These are phyloP conservation scores for Alternaria postmessia DNA, from an alignment of 2,329 filamentous ascomycete genomes.

Conservation along the genomic window DNA sequence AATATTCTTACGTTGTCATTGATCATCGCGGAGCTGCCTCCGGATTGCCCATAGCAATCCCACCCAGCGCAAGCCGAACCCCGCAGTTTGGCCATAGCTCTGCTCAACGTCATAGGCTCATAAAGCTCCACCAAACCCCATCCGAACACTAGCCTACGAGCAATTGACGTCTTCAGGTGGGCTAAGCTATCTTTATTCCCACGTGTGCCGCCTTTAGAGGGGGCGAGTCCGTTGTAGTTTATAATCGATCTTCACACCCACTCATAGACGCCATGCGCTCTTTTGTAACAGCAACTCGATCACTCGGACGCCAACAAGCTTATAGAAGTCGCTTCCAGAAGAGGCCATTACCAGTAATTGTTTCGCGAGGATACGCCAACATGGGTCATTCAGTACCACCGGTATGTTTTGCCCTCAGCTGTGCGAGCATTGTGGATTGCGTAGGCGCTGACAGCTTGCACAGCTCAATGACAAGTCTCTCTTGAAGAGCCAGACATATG, in stretches of 20 bases:
- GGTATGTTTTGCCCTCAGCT: constrained; percentile 31
- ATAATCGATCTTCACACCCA: constrained; percentile 11
- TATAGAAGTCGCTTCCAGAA: constrained; percentile 44
- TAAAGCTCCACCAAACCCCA: constrained; percentile 2
- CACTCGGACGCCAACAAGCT: constrained; percentile 41
- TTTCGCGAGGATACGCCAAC: constrained; percentile 51
- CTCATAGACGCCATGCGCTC: constrained; percentile 40
- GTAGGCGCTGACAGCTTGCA: constrained; percentile 19
- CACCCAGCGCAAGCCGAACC: constrained; percentile 13
- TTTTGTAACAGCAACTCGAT: constrained; percentile 41
- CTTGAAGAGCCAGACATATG: constrained; percentile 83
- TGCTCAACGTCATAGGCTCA: constrained; percentile 18
- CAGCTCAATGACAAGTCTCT: constrained; percentile 64
- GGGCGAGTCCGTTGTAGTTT: constrained; percentile 6
- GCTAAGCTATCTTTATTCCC: constrained; percentile 9
- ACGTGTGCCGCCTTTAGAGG: constrained; percentile 5
- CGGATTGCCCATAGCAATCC: background rate
- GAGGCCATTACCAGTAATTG: constrained; percentile 44
- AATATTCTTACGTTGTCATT: background rate
- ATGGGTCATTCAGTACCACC: constrained; percentile 55
- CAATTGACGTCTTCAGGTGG: constrained; percentile 11
- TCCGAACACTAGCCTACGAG: constrained; percentile 6
- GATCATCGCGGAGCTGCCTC: background rate
- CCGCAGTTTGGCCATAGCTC: constrained; percentile 20
- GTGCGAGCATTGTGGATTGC: background rate